Percentiles rank a stretch among this genome's conserved stretches.
Evolutionary conservation across 192 early-diverging fungal genomes (phyloP).

Genomic region (Glomus cerebriforme): DNA sequence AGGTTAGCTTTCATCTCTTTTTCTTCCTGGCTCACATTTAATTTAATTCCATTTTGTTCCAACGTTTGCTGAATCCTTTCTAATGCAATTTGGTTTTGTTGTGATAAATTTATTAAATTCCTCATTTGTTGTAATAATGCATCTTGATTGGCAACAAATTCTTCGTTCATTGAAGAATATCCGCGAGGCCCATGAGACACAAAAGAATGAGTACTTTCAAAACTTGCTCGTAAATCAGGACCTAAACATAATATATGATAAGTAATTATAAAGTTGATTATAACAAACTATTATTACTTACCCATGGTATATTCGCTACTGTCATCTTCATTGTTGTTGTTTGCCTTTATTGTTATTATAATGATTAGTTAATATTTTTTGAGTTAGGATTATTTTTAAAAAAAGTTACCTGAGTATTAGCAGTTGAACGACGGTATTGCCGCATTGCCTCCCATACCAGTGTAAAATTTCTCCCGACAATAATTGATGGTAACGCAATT

Average conservation of each 20-base stretch:
- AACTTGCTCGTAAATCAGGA: slow-evolving; percentile 38
- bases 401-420: slow-evolving; percentile 30
- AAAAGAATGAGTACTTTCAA: slow-evolving; percentile 46
- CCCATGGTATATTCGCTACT: slow-evolving; percentile 10
- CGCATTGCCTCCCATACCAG: slow-evolving; percentile 79
- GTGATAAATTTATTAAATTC: slow-evolving; percentile 19
- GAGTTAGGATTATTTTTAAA: not conserved
- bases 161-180: slow-evolving; percentile 36
- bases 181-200: slow-evolving; percentile 36
- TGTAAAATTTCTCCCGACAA: slow-evolving; percentile 82
- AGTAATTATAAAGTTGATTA: not conserved
- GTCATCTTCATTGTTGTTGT: slow-evolving; percentile 1
- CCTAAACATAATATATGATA: not conserved
- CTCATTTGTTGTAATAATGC: slow-evolving; percentile 23
- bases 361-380: not conserved
- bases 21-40: not conserved
- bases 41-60: slow-evolving; percentile 29
- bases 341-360: not conserved
- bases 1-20: not conserved
- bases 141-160: slow-evolving; percentile 28
- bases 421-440: slow-evolving; percentile 39
- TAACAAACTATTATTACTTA: not conserved
- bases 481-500: slow-evolving; percentile 82
- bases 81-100: slow-evolving; percentile 23
- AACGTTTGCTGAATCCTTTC: slow-evolving; percentile 21